Evolutionary conservation across 805 yeast species (phyloP).

Genomic region (Candida boidinii): DNA sequence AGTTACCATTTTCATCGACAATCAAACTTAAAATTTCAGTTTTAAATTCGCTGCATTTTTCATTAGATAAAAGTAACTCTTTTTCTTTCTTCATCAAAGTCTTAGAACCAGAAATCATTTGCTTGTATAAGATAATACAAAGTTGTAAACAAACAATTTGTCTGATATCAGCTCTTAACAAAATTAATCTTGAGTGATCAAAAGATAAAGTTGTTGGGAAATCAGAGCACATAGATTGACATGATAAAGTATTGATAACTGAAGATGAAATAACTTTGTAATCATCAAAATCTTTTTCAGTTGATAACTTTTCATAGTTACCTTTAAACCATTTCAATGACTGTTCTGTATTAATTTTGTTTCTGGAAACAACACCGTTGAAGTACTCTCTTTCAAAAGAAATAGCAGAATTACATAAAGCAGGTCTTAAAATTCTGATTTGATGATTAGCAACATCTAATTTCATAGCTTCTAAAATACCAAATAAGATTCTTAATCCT

Average conservation of each 20-base stretch:
- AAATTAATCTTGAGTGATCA: constrained; percentile 72
- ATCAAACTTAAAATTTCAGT: constrained; percentile 71
- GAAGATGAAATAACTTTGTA: constrained; percentile 36
- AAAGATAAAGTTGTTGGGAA: constrained; percentile 80
- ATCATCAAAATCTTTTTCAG: constrained; percentile 3
- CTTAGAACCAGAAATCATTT: constrained; percentile 36
- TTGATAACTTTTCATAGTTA: constrained; percentile 15
- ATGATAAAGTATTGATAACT: constrained; percentile 58
- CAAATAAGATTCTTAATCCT: constrained; percentile 70
- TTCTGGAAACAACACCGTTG: constrained; percentile 38
- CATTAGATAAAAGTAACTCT: constrained; percentile 25
- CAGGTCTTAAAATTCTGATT: constrained; percentile 76
- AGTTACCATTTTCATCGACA: constrained; percentile 77
- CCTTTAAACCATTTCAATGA: constrained; percentile 60
- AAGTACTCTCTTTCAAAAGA: constrained; percentile 86
- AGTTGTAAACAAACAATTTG: constrained; percentile 76
- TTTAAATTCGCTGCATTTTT: constrained; percentile 41
- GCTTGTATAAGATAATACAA: constrained; percentile 65
- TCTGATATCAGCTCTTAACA: constrained; percentile 77
- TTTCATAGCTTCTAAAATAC: constrained; percentile 88
- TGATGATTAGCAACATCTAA: constrained; percentile 94
- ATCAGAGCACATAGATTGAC: constrained; percentile 72
- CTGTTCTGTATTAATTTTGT: constrained; percentile 51
- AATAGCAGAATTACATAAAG: constrained; percentile 76
- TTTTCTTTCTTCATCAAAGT: constrained; percentile 22